Evolutionary conservation across 345 rosid genomes (phyloP).

Genomic region (Theobroma cacao): DNA sequence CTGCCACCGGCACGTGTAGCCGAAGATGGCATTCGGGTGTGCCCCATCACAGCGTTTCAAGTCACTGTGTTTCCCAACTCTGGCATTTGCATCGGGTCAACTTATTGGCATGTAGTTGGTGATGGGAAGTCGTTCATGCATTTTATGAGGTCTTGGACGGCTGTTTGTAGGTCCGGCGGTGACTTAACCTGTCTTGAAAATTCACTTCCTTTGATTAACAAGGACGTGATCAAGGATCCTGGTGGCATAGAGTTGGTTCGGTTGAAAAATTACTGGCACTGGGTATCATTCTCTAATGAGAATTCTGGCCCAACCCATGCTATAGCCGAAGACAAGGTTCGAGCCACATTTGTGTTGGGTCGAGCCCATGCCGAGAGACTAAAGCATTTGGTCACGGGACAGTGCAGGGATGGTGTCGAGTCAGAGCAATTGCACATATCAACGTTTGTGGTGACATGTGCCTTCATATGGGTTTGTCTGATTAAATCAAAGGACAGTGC

Average conservation of each 20-base stretch:
- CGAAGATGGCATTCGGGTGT: neutral
- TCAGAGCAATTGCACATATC: constrained; percentile 10
- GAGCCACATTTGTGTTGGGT: constrained; percentile 26
- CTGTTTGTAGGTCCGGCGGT: constrained; percentile 18
- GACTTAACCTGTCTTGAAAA: neutral
- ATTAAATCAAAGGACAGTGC: constrained; percentile 15
- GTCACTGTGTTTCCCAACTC: constrained; percentile 32
- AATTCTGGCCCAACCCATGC: neutral
- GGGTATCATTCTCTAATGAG: neutral
- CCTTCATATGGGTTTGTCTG: constrained; percentile 29
- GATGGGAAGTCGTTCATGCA: constrained; percentile 33
- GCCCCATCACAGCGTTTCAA: constrained; percentile 28
- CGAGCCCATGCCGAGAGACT: constrained; percentile 17
- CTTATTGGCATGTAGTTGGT: constrained; percentile 19
- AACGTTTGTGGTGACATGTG: constrained; percentile 27
- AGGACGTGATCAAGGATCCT: constrained; percentile 22
- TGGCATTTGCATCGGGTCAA: constrained; percentile 38
- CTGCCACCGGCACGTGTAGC: constrained; percentile 12
- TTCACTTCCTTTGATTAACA: constrained; percentile 16
- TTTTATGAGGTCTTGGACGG: constrained; percentile 37
- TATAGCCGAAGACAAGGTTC: constrained; percentile 15
- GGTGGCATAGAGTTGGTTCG: constrained; percentile 8
- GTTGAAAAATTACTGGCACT: constrained; percentile 8
- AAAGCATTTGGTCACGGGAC: constrained; percentile 11
- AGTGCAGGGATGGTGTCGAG: neutral